Evolutionary conservation across 2,329 filamentous ascomycete genomes (phyloP), one percentile per base, ranked within the genome.

Genomic region (Septoria petroselini): DNA sequence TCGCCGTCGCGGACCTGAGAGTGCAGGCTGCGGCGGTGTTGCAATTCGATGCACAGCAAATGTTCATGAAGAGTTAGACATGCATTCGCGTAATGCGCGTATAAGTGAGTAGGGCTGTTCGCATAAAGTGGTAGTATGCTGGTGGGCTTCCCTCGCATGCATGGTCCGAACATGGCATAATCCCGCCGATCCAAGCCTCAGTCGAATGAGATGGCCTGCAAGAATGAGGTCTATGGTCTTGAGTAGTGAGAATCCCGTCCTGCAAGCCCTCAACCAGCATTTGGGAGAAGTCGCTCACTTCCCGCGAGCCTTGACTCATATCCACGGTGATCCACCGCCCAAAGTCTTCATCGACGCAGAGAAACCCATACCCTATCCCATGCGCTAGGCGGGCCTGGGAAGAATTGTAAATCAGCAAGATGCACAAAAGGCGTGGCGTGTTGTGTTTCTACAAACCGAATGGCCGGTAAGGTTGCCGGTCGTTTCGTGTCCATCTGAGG

Each of bases 281-380:
- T 6, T 29, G 19, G 15, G 29, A 41, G 14, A 41, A 23, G 19
- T 23, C 29, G 5, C 21, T 12, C 25, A 41, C 23, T 3, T 27
- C 39, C n/a, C 15, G 19, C 4, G 39, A 23, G 11, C 39, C 39
- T 7, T 23, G 18, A 12, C 21, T 41, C 12, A 17, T 27, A 17
- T 41, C 39, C 23, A 41, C 39, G 15, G 29, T 41, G 39, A 41
- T 41, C 39, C 39, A 41, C 39, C 29, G n/a, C 9, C 39, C 39
- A 18, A 18, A 19, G 5, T 15, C 39, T 7, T 29, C 39, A 9
- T 23, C 9, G 11, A 41, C 18, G n/a, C 23, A 27, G 8, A 41
- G 29, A 14, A 27, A 27, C 15, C 39, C 39, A 30, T 27, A 41
- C 7, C 39, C 39, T 3, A 41, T 27, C 18, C 39, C 39, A 15